Evolutionary conservation across 495 filamentous ascomycete species (phyloP).

Genomic region (Neurospora sp.): DNA sequence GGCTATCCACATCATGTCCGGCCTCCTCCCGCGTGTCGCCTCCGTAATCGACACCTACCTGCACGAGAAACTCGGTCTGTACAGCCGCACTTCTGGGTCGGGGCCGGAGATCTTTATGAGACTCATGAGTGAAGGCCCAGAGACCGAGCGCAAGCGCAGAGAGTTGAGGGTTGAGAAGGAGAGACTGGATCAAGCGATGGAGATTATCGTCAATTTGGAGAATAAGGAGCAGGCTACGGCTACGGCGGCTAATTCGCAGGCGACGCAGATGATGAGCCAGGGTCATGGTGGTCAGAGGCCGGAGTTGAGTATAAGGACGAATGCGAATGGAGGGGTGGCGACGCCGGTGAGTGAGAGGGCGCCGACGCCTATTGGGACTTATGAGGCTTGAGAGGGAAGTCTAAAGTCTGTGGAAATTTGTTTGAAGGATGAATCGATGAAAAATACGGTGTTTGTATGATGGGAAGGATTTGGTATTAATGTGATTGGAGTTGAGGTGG

Average conservation of each 20-base stretch:
- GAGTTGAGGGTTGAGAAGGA: constrained; percentile 29
- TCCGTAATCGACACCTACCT: constrained; percentile 26
- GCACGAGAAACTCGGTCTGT: constrained; percentile 30
- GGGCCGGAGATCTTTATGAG: constrained; percentile 21
- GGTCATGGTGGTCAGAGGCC: neutral
- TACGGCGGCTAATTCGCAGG: neutral
- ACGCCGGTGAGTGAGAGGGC: neutral
- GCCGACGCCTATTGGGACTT: neutral
- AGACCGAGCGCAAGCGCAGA: constrained; percentile 22
- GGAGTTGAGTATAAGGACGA: neutral
- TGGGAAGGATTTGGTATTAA: neutral
- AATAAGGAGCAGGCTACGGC: neutral
- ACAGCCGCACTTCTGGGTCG: neutral
- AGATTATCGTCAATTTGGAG: constrained; percentile 29
- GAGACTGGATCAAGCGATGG: constrained; percentile 31
- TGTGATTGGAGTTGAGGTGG: neutral
- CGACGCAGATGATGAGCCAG: neutral
- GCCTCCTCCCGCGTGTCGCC: constrained; percentile 29
- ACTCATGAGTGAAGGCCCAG: constrained; percentile 38
- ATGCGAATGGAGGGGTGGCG: neutral
- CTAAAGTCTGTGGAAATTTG: neutral
- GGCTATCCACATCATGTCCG: constrained; percentile 34
- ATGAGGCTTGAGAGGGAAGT: neutral
- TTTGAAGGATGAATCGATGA: neutral
- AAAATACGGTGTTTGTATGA: neutral